Percentiles rank a stretch among this genome's conserved stretches.
Evolutionary conservation across 2,329 filamentous ascomycete genomes (phyloP).

Genomic region (Diplodia seriata): DNA sequence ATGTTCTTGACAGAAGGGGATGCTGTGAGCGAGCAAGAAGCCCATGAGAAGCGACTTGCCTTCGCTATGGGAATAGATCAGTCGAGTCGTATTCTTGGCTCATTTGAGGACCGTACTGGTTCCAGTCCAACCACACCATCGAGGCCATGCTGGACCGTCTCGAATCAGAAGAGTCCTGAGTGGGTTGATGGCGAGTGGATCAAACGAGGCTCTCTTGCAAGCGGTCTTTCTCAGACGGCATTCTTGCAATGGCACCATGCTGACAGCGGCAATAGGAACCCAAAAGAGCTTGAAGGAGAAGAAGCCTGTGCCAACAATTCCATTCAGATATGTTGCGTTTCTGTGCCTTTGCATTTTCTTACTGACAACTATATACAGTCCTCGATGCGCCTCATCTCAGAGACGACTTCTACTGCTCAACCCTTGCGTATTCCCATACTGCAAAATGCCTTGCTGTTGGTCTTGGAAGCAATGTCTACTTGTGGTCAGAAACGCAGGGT

Average conservation of each 20-base stretch:
- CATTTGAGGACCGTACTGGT: slow-evolving; percentile 10
- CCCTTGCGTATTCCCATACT: slow-evolving; percentile 81
- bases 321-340: slow-evolving; percentile 72
- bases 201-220: slow-evolving; percentile 40
- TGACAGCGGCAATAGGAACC: slow-evolving; percentile 37
- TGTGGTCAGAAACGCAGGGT: slow-evolving; percentile 81
- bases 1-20: slow-evolving; percentile 60
- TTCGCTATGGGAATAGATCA: slow-evolving; percentile 81
- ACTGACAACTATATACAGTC: slow-evolving; percentile 63
- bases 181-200: slow-evolving; percentile 54
- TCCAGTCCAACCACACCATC: slow-evolving; percentile 8
- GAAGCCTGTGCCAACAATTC: slow-evolving; percentile 68
- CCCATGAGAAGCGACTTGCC: slow-evolving; percentile 77
- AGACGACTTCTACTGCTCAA: slow-evolving; percentile 94
- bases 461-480: slow-evolving; percentile 78
- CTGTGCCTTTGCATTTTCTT: neutral
- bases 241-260: slow-evolving; percentile 5
- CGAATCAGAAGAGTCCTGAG: slow-evolving; percentile 34
- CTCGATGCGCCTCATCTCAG: slow-evolving; percentile 87
- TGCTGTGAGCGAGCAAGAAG: slow-evolving; percentile 67
- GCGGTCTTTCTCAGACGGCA: slow-evolving; percentile 37
- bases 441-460: slow-evolving; percentile 83
- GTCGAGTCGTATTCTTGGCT: slow-evolving; percentile 66
- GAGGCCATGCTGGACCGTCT: neutral
- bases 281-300: slow-evolving; percentile 40